A percentile compares a stretch with the other conserved stretches of the same genome.
Evolutionary conservation across 345 rosid genomes (phyloP).

Genomic region (Brassica napus): Da-Ae NC_063451.1:40966501-40967000

Average conservation of each 20-base stretch:
- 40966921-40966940: constrained; percentile 56
- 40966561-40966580: background rate
- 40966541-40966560: constrained; percentile 2
- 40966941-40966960: background rate
- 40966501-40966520: constrained; percentile 45
- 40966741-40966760: constrained; percentile 62
- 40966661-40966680: background rate
- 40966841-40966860: constrained; percentile 10
- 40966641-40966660: constrained; percentile 1
- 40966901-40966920: constrained; percentile 93
- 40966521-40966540: background rate
- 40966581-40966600: constrained; percentile 29
- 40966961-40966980: background rate
- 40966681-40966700: background rate
- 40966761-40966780: constrained; percentile 70
- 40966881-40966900: constrained; percentile 93
- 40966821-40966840: too few relatives aligned
- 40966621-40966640: constrained; percentile 38
- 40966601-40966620: constrained; percentile 89
- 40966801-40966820: background rate
- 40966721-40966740: background rate
- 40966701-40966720: background rate
- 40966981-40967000: background rate
- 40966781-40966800: constrained; percentile 61
- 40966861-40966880: constrained; percentile 92